phyloP scores from a whole-genome alignment of 768 basidiomycete species.

The Xerocomellus dryophilus region DNA sequence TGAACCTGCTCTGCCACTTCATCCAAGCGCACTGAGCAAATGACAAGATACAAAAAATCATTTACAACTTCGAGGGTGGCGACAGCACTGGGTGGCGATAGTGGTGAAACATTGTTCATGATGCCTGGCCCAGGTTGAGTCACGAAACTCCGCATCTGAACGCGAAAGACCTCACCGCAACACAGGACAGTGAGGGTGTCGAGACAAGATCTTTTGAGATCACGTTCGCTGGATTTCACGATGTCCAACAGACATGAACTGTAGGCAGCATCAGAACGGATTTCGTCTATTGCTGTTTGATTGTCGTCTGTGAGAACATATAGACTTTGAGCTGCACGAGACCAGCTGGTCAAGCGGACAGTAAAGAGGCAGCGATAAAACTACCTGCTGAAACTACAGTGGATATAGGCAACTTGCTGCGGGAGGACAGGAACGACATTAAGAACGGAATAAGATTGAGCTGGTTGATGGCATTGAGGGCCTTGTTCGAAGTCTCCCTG shows the following conservation, averaged over 20 bases:
- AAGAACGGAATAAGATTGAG: conserved; percentile 78
- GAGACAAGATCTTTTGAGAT: conserved; percentile 40
- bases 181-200: conserved; percentile 62
- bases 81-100: conserved; percentile 63
- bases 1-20: conserved; percentile 50
- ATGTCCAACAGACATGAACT: conserved; percentile 65
- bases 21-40: conserved; percentile 55
- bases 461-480: conserved; percentile 71
- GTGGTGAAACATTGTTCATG: conserved; percentile 70
- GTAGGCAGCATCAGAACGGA: conserved; percentile 60
- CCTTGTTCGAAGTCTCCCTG: conserved; percentile 92
- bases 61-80: conserved; percentile 67
- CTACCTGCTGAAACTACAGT: conserved; percentile 81
- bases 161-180: conserved; percentile 50
- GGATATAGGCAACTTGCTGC: conserved; percentile 62
- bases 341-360: background rate
- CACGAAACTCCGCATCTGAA: background rate
- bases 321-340: conserved; percentile 72
- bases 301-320: conserved; percentile 95
- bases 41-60: conserved; percentile 67
- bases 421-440: conserved; percentile 81
- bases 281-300: conserved; percentile 60
- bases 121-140: conserved; percentile 48
- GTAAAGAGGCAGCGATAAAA: conserved; percentile 7
- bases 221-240: conserved; percentile 37